Base-by-base conservation (phyloP, 169 alveolate species). In the Eimeria nieschulzi region DNA sequence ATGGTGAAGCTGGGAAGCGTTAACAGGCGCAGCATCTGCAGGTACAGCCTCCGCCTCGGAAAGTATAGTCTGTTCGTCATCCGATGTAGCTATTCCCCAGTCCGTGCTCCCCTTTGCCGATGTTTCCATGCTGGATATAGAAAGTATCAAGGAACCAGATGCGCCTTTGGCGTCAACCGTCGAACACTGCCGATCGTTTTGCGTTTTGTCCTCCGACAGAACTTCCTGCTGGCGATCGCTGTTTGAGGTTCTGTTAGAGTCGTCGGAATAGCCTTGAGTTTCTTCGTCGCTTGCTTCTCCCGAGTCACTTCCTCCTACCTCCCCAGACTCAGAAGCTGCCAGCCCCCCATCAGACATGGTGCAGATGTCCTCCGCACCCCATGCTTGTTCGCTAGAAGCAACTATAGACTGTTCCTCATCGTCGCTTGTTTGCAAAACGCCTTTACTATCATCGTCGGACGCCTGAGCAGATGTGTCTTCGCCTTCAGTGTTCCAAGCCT, bases 391-490 rank as follows among this genome's bases (percentile, higher is more conserved):
- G 63, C 91, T 66, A 75, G 59, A 72, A 7, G 85, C 82, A 3
- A 53, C 71, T 25, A 64, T 25, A 63, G 23, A 25, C 64, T 6
- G 71, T 51, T 63, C 70, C 64, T 86, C 83, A 8, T 71, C 92
- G 21, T 86, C 92, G 64, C 85, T 71, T 10, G 85, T 55, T 21
- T 86, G 85, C 64, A 70, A 19, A 54, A 53, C 46, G 13, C 66
- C 56, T 15, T 73, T 86, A 76, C 61, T 25, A 9, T 71, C 85
- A 10, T 51, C 66, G 66, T 54, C 82, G 46, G 78, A 82, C 19
- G 90, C 79, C 66, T 61, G 90, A 51, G 90, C 90, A 39, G 90
- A 63, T 9, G 90, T 82, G 78, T 82, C 78, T 23, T 82, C 90
- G 55, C 72, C 64, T 46, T 82, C 90, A 7, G 64, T 82, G 25